Conservation (phyloP, 139 green algal genomes). For the Deuterostichococcus epilithicus region DNA sequence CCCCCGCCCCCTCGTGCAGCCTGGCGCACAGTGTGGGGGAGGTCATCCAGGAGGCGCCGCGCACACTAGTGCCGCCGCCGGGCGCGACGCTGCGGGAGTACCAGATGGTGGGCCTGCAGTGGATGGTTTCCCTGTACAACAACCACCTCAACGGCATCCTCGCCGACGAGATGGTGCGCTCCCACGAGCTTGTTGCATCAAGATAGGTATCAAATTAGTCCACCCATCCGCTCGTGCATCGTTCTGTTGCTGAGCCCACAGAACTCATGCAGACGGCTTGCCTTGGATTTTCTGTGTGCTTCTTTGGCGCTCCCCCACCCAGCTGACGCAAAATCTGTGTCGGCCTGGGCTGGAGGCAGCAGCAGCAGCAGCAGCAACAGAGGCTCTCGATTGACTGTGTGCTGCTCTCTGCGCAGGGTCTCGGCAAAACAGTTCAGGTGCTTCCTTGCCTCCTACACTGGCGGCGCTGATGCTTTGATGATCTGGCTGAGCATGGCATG, state of each 20-base stretch:
- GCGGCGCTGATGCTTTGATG: too few relatives aligned
- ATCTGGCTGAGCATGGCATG: not conserved
- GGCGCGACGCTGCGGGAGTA: slow-evolving; percentile 82
- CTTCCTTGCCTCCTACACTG: too few relatives aligned
- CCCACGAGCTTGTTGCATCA: not conserved
- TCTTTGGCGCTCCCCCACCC: too few relatives aligned
- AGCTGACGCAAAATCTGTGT: too few relatives aligned
- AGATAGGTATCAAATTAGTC: not conserved
- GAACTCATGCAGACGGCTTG: not conserved
- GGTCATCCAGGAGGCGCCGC: slow-evolving; percentile 63
- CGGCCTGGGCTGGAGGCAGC: too few relatives aligned
- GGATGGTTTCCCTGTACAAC: slow-evolving; percentile 97
- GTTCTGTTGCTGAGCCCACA: not conserved
- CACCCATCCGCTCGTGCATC: not conserved
- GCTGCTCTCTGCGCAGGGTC: too few relatives aligned
- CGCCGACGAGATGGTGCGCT: slow-evolving; percentile 89
- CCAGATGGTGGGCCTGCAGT: slow-evolving; percentile 91
- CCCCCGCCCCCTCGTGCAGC: not conserved
- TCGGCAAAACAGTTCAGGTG: slow-evolving; percentile 94
- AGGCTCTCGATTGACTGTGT: too few relatives aligned
- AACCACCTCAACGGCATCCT: slow-evolving; percentile 96
- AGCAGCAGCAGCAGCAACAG: too few relatives aligned
- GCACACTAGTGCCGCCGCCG: slow-evolving; percentile 56
- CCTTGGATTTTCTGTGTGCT: too few relatives aligned
- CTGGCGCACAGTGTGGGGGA: slow-evolving; percentile 54